These are phyloP conservation scores for Lichtheimia hyalospora DNA, from an alignment of 371 early-diverging fungal genomes.

Conservation along the genomic window DNA sequence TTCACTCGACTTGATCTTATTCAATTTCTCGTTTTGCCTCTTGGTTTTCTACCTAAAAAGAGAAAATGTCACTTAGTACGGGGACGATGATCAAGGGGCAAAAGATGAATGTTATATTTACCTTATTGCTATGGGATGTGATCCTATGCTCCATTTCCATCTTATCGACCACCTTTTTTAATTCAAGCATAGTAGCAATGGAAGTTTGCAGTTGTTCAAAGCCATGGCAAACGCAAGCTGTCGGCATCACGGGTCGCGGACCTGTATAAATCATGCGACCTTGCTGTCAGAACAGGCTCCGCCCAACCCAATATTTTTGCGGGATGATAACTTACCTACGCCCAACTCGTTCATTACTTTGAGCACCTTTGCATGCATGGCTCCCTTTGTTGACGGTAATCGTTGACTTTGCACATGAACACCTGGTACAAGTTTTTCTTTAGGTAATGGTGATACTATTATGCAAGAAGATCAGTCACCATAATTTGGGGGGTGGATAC, in stretches of 20 bases:
- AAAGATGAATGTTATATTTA: not conserved
- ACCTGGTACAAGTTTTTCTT: constrained; percentile 74
- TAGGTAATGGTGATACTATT: constrained; percentile 28
- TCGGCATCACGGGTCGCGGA: constrained; percentile 80
- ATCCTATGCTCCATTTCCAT: constrained; percentile 66
- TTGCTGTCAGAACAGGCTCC: constrained; percentile 15
- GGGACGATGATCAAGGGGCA: no score
- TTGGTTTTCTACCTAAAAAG: no score
- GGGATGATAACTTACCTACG: constrained; percentile 37
- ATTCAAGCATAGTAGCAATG: constrained; percentile 73
- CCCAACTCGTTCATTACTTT: constrained; percentile 69
- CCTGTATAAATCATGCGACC: constrained; percentile 32
- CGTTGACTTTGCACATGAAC: constrained; percentile 76
- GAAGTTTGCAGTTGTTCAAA: constrained; percentile 75
- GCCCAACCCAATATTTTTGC: constrained; percentile 1
- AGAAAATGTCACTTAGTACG: no score
- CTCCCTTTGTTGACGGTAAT: constrained; percentile 62
- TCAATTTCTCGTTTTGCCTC: no score
- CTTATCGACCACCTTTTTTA: constrained; percentile 80
- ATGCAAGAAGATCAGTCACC: not conserved
- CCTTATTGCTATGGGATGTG: not conserved
- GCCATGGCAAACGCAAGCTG: constrained; percentile 67
- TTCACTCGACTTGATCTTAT: no score
- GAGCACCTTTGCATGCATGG: constrained; percentile 62
- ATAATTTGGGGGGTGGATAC: no score